phyloP scores from a whole-genome alignment of 176 grass and related monocot species.

The Echinochloa phyllopogon region DNA sequence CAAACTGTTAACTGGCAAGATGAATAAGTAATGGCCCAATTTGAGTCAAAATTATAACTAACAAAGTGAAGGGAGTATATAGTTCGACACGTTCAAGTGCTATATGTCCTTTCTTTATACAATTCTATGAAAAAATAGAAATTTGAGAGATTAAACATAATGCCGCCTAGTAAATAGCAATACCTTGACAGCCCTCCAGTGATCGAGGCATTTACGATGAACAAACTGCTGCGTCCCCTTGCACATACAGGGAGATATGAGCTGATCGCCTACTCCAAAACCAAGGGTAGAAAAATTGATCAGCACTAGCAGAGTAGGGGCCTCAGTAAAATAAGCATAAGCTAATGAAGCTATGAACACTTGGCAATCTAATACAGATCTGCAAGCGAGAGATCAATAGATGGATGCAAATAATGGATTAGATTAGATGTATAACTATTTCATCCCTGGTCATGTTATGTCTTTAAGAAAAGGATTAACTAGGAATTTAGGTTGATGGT shows the following conservation, averaged over 20 bases:
- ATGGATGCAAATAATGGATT: constrained; percentile 59
- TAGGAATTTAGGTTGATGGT: constrained; percentile 57
- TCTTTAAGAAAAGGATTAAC: constrained; percentile 59
- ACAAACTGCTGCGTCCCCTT: constrained; percentile 93
- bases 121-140: not conserved
- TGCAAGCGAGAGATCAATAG: constrained; percentile 51
- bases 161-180: not conserved
- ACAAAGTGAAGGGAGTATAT: not conserved
- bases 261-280: constrained; percentile 64
- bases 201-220: constrained; percentile 78
- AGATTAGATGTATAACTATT: constrained; percentile 48
- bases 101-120: not conserved
- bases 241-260: constrained; percentile 89
- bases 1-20: not conserved
- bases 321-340: not conserved
- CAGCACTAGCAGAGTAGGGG: not conserved
- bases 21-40: not conserved
- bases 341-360: constrained; percentile 46
- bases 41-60: not conserved
- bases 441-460: constrained; percentile 45
- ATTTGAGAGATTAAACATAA: not conserved
- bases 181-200: constrained; percentile 87
- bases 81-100: not conserved
- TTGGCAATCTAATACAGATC: constrained; percentile 50
- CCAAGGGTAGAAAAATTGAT: not conserved